A percentile compares a stretch with the other conserved stretches of the same genome.
phyloP scores from a whole-genome alignment of 306 rosid species.

The Fragaria vesca region DNA sequence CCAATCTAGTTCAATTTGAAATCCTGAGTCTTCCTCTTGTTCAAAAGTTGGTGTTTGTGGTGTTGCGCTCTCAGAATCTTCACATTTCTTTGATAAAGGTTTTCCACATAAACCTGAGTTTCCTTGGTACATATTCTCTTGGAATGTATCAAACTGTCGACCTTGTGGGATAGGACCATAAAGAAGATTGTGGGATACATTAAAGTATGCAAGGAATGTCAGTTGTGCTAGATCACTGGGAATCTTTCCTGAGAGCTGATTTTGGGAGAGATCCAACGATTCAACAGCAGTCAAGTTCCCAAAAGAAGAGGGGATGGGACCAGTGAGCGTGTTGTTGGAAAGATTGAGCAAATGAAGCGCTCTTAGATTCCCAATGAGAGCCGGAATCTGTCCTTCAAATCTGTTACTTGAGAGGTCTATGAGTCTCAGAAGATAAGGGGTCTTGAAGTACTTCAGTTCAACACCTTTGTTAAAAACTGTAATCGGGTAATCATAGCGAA shows the following conservation, averaged over 20 bases:
- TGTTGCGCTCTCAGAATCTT: background rate
- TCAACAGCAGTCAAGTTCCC: too few relatives aligned
- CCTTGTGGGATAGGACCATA: slow-evolving; percentile 10
- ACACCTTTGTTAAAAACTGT: background rate
- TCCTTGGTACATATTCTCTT: slow-evolving; percentile 3
- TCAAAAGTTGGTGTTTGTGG: background rate
- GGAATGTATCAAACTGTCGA: slow-evolving; percentile 18
- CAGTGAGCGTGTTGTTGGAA: slow-evolving; percentile 12
- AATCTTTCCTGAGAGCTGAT: too few relatives aligned
- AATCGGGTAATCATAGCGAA: background rate
- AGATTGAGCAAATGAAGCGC: slow-evolving; percentile 12
- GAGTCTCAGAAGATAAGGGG: background rate
- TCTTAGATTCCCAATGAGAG: background rate
- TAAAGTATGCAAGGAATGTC: background rate
- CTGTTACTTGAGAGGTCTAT: slow-evolving; percentile 9
- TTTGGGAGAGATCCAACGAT: too few relatives aligned
- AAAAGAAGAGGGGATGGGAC: too few relatives aligned
- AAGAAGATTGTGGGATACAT: background rate
- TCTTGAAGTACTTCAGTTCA: background rate
- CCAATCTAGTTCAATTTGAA: background rate
- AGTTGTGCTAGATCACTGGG: too few relatives aligned
- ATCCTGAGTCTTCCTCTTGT: background rate
- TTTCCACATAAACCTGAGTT: slow-evolving; percentile 18
- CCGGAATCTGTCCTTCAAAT: slow-evolving; percentile 15
- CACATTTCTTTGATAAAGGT: slow-evolving; percentile 1